phyloP scores from a whole-genome alignment of 257 asterid species.

The Solanum chaucha region DNA sequence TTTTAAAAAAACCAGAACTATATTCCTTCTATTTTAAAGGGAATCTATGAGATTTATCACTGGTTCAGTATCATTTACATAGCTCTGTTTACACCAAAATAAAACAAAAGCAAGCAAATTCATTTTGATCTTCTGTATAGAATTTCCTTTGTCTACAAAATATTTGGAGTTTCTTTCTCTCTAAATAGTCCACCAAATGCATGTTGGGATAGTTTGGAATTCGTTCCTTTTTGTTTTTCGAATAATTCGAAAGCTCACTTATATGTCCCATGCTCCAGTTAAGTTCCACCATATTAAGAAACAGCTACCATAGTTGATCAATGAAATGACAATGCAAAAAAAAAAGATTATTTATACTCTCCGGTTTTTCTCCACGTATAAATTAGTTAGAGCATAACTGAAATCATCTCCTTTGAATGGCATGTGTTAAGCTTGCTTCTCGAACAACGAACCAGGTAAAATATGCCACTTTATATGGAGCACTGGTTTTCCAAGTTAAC shows the following conservation, averaged over 20 bases:
- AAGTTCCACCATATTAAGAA: background rate
- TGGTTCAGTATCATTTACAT: background rate
- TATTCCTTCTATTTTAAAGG: background rate
- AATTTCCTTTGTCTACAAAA: background rate
- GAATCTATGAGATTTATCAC: background rate
- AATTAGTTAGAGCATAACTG: background rate
- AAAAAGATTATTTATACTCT: background rate
- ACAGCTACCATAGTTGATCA: background rate
- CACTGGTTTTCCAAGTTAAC: background rate
- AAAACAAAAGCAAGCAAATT: background rate
- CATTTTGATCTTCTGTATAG: background rate
- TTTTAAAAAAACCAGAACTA: background rate
- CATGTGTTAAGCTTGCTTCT: background rate
- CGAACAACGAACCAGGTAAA: background rate
- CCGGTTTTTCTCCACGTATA: background rate
- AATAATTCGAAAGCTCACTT: background rate
- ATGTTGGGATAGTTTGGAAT: background rate
- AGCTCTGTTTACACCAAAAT: background rate
- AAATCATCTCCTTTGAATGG: background rate
- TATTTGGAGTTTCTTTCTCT: background rate
- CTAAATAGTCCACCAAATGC: background rate
- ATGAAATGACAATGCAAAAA: background rate
- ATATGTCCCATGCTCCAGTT: background rate
- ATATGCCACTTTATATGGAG: background rate
- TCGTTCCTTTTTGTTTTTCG: background rate